phyloP scores from a whole-genome alignment of 2,329 filamentous ascomycete genomes.

The Ascochyta clinopodiicola region DNA sequence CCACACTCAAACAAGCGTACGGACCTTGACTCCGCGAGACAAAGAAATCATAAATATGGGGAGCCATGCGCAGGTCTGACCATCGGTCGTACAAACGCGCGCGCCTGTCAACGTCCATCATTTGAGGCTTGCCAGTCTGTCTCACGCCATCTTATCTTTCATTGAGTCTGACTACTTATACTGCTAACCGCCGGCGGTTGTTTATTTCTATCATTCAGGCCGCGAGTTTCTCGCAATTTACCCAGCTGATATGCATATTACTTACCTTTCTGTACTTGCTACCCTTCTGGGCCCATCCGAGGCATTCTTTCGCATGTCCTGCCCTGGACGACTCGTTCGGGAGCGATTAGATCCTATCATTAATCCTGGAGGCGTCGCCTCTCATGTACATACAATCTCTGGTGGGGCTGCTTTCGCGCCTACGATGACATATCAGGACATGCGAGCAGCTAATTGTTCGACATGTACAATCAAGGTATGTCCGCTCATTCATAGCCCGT shows the following conservation, averaged over 20 bases:
- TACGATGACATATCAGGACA: slow-evolving; percentile 65
- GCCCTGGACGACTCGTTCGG: slow-evolving; percentile 35
- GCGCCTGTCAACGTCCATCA: slow-evolving; percentile 4
- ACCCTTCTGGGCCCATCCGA: slow-evolving; percentile 22
- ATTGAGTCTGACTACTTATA: slow-evolving; percentile 5
- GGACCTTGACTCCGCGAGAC: slow-evolving; percentile 1
- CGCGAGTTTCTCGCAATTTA: neutral
- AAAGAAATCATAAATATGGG: slow-evolving; percentile 7
- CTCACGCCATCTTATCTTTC: neutral
- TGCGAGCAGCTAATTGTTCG: slow-evolving; percentile 68
- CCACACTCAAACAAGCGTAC: neutral
- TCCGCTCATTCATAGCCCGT: no score
- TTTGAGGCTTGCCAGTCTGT: slow-evolving; percentile 6
- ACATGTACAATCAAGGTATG: slow-evolving; percentile 68
- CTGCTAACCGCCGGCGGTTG: neutral
- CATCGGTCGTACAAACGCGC: slow-evolving; percentile 9
- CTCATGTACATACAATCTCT: slow-evolving; percentile 74
- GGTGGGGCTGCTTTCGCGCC: slow-evolving; percentile 73
- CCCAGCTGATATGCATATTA: slow-evolving; percentile 22
- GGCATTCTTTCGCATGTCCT: slow-evolving; percentile 41
- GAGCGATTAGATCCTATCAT: slow-evolving; percentile 72
- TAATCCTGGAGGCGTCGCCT: slow-evolving; percentile 62
- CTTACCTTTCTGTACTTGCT: slow-evolving; percentile 19
- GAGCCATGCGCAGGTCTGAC: slow-evolving; percentile 9
- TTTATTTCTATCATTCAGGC: neutral